Percentiles rank a stretch among this genome's conserved stretches.
These are phyloP conservation scores for Hordeum pubiflorum DNA, from an alignment of 202 grass and related monocot species.

Conservation along the genomic window DNA sequence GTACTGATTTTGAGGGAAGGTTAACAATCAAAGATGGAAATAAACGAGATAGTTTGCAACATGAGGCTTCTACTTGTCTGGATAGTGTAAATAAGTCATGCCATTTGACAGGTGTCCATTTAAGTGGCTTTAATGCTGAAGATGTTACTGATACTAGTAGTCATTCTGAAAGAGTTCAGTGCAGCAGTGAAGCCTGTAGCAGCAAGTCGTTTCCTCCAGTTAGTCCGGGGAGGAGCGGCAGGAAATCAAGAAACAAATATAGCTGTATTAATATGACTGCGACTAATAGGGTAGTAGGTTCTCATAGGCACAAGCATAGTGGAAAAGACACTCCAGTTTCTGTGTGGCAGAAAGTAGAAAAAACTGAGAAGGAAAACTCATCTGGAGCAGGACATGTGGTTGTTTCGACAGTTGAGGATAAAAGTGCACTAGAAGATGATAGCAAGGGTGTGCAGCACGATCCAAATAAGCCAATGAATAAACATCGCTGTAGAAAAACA, in stretches of 20 bases:
- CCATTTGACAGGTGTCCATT: background rate
- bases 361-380: conserved; percentile 10
- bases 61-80: background rate
- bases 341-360: conserved; percentile 54
- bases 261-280: conserved; percentile 16
- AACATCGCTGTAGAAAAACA: conserved; percentile 28
- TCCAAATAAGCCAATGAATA: conserved; percentile 17
- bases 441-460: conserved; percentile 16
- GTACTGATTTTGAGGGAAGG: conserved; percentile 11
- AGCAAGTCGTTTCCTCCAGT: conserved; percentile 43
- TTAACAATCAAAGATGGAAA: conserved; percentile 24
- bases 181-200: conserved; percentile 49
- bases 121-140: conserved; percentile 14
- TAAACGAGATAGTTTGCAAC: conserved; percentile 14
- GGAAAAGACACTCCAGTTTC: conserved; percentile 40
- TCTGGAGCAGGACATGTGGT: conserved; percentile 4
- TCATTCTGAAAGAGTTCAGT: conserved; percentile 45
- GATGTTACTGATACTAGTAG: conserved; percentile 26
- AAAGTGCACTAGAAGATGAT: conserved; percentile 19
- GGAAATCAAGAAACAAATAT: conserved; percentile 28
- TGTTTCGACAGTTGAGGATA: conserved; percentile 26
- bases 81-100: background rate
- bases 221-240: conserved; percentile 36
- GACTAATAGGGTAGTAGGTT: conserved; percentile 20
- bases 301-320: conserved; percentile 28